These are phyloP conservation scores for Pochonia chlamydosporia DNA, from an alignment of 2,329 filamentous ascomycete species.

Conservation along the genomic window DNA sequence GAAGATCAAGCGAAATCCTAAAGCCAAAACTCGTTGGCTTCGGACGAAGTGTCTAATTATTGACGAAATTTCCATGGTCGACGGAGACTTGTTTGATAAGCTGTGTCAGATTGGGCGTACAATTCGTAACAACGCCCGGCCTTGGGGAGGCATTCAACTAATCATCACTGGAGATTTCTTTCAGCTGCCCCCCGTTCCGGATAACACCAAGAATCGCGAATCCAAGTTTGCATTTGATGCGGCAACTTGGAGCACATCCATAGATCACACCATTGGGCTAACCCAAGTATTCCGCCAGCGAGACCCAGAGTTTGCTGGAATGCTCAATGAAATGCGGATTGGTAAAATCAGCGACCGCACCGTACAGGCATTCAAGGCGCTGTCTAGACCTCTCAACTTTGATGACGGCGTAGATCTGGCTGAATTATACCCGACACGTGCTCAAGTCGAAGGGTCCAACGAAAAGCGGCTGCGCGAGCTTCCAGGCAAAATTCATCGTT, in stretches of 20 bases:
- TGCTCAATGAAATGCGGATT: conserved; percentile 97
- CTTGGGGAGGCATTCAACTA: conserved; percentile 94
- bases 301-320: conserved; percentile 79
- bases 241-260: conserved; percentile 82
- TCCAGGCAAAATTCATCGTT: conserved; percentile 61
- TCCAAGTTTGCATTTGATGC: conserved; percentile 93
- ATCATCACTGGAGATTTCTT: conserved; percentile 98
- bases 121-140: conserved; percentile 82
- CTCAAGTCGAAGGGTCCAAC: conserved; percentile 87
- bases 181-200: conserved; percentile 89
- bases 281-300: conserved; percentile 96
- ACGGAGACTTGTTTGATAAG: conserved; percentile 95
- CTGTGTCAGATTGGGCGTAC: conserved; percentile 79
- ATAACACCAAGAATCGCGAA: conserved; percentile 55
- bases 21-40: conserved; percentile 84
- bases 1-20: conserved; percentile 84
- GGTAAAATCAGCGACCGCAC: conserved; percentile 75
- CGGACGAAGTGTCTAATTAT: conserved; percentile 82
- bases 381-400: conserved; percentile 66
- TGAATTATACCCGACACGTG: conserved; percentile 86
- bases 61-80: conserved; percentile 98
- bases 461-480: conserved; percentile 65
- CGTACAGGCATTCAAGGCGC: conserved; percentile 65
- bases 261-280: conserved; percentile 91
- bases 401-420: conserved; percentile 67